Conservation (phyloP, 768 basidiomycete species). For the Xanthoconium stramineum region DNA sequence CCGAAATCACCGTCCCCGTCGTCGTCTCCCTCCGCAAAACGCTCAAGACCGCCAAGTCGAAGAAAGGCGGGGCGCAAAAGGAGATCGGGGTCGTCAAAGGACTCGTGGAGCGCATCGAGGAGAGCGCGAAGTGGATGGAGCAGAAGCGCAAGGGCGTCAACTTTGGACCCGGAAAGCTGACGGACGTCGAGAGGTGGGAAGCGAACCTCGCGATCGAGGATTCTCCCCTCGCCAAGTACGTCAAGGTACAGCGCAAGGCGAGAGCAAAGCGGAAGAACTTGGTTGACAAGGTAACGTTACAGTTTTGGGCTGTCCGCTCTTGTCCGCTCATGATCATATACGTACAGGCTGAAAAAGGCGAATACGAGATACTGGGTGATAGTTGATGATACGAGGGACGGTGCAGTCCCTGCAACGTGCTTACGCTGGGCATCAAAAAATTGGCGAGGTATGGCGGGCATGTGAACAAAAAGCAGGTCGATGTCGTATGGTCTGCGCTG, state of each 20-base stretch:
- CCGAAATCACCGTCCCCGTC: conserved; percentile 84
- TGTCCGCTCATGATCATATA: conserved; percentile 9
- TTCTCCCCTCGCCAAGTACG: conserved; percentile 78
- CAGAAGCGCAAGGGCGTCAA: conserved; percentile 61
- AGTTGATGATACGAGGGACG: conserved; percentile 15
- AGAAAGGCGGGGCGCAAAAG: conserved; percentile 40
- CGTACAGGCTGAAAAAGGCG: conserved; percentile 63
- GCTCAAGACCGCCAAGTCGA: conserved; percentile 58
- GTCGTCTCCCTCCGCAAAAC: conserved; percentile 67
- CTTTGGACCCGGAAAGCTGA: conserved; percentile 72
- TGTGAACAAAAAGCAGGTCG: neutral
- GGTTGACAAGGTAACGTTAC: conserved; percentile 61
- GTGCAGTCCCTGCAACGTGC: neutral
- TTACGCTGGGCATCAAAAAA: neutral
- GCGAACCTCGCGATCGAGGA: conserved; percentile 55
- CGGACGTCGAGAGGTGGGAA: conserved; percentile 75
- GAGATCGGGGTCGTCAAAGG: conserved; percentile 65
- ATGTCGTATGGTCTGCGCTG: neutral
- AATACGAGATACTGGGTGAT: conserved; percentile 64
- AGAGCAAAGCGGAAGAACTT: conserved; percentile 70
- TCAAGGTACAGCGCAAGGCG: conserved; percentile 76
- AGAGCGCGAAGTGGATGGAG: conserved; percentile 78
- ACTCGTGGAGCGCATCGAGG: conserved; percentile 84
- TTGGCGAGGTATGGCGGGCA: neutral
- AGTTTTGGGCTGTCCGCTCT: neutral